Evolutionary conservation across 1,284 basidiomycete species (phyloP).

Genomic region (Boletus calvinii): DNA sequence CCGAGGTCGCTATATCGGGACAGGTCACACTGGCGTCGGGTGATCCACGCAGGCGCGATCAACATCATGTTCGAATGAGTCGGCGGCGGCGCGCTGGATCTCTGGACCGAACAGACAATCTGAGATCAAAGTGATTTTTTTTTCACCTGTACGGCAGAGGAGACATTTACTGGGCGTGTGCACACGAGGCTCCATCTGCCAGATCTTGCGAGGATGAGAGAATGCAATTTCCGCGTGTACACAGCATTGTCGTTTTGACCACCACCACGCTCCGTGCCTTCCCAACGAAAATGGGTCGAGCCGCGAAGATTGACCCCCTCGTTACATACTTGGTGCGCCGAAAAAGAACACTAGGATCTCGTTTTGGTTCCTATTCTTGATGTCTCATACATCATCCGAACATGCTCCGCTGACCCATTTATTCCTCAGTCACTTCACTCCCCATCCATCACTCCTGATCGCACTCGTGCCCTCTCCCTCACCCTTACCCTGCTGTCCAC

Average conservation of each 20-base stretch:
- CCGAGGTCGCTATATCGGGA: conserved; percentile 9
- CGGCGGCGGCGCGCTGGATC: conserved; percentile 5
- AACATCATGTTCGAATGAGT: neutral
- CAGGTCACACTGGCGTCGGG: neutral
- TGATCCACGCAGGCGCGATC: neutral
- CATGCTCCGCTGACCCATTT: conserved; percentile 33
- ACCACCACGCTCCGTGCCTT: conserved; percentile 17
- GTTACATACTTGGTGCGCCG: conserved; percentile 22
- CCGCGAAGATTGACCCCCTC: conserved; percentile 32
- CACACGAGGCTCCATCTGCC: conserved; percentile 36
- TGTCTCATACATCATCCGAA: conserved; percentile 29
- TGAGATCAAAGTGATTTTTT: conserved; percentile 5
- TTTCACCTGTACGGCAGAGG: neutral
- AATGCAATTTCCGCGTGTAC: conserved; percentile 44
- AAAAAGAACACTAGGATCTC: conserved; percentile 24
- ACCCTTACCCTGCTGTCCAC: conserved; percentile 40
- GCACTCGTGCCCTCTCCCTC: conserved; percentile 35
- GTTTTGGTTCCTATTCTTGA: conserved; percentile 17
- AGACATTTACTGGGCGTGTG: too few species aligned
- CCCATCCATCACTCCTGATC: conserved; percentile 32
- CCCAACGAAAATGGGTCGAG: conserved; percentile 12
- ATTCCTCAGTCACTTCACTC: conserved; percentile 25
- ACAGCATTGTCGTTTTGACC: conserved; percentile 19
- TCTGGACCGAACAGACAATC: conserved; percentile 10
- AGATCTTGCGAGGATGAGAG: conserved; percentile 22